Percentiles rank a stretch among this genome's conserved stretches.
Conservation (phyloP, 2,329 filamentous ascomycete genomes). For the Fusarium virguliforme region DNA sequence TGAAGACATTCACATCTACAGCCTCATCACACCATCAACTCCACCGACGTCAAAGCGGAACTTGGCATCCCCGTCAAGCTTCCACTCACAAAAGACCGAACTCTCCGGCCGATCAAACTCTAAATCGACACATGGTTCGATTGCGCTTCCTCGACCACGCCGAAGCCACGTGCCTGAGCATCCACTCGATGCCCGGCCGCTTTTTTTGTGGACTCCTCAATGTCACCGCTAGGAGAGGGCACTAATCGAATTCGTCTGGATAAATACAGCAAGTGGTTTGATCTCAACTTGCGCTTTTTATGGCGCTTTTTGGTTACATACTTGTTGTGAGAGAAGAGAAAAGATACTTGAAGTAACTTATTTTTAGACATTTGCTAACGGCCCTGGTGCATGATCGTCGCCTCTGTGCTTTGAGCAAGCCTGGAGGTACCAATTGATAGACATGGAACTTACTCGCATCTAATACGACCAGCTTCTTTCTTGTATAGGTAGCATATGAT, state of each 20-base stretch:
- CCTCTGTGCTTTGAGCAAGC: background rate
- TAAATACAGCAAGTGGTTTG: conserved; percentile 3
- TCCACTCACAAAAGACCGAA: conserved; percentile 6
- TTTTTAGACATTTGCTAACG: background rate
- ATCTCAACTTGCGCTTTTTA: background rate
- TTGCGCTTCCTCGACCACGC: background rate
- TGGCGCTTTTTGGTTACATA: too few relatives aligned
- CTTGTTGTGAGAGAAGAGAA: background rate
- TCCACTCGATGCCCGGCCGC: background rate
- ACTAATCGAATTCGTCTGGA: background rate
- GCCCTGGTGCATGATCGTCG: background rate
- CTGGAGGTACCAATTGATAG: background rate
- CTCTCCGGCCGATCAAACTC: background rate
- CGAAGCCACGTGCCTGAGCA: background rate
- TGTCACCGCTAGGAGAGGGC: background rate
- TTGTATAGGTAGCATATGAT: background rate
- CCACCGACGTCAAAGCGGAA: conserved; percentile 7
- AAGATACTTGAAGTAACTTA: background rate
- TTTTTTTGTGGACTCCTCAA: background rate
- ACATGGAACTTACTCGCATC: background rate
- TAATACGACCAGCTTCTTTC: background rate
- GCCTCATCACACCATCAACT: conserved; percentile 9
- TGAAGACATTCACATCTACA: background rate
- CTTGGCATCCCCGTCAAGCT: background rate
- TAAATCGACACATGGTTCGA: conserved; percentile 14